Conservation (phyloP, 1,139 yeast species). For the Saccharomycopsis hybrid region DNA sequence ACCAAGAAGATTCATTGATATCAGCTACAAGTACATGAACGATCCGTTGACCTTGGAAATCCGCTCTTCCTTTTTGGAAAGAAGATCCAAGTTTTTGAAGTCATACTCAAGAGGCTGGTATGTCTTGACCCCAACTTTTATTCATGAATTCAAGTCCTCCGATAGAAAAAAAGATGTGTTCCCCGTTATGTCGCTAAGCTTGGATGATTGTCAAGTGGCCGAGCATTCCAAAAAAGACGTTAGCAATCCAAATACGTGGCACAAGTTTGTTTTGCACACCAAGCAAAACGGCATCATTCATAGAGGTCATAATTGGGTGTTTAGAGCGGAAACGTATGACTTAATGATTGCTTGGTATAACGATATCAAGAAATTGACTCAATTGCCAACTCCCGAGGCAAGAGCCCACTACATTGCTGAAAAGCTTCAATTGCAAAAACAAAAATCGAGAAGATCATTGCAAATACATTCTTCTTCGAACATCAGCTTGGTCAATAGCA, state of each 20-base stretch:
- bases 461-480: constrained; percentile 8
- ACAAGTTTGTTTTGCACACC: constrained; percentile 76
- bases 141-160: constrained; percentile 83
- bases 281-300: constrained; percentile 63
- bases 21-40: constrained; percentile 59
- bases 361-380: constrained; percentile 62
- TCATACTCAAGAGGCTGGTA: constrained; percentile 88
- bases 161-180: constrained; percentile 77
- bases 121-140: constrained; percentile 78
- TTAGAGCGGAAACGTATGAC: constrained; percentile 74
- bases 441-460: constrained; percentile 16
- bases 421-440: constrained; percentile 21
- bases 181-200: constrained; percentile 83
- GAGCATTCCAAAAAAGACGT: constrained; percentile 76
- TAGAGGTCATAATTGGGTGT: constrained; percentile 88
- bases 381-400: constrained; percentile 48
- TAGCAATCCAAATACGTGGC: constrained; percentile 47
- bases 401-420: constrained; percentile 37
- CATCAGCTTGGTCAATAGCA: constrained; percentile 1
- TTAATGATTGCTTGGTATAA: constrained; percentile 80
- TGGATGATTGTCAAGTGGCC: constrained; percentile 74
- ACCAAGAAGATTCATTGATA: constrained; percentile 57
- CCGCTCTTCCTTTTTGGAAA: constrained; percentile 75
- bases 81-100: constrained; percentile 85
- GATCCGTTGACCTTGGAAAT: constrained; percentile 68